Base-by-base conservation (phyloP, 2,329 filamentous ascomycete species). In the Microcyclospora pomicola region DNA sequence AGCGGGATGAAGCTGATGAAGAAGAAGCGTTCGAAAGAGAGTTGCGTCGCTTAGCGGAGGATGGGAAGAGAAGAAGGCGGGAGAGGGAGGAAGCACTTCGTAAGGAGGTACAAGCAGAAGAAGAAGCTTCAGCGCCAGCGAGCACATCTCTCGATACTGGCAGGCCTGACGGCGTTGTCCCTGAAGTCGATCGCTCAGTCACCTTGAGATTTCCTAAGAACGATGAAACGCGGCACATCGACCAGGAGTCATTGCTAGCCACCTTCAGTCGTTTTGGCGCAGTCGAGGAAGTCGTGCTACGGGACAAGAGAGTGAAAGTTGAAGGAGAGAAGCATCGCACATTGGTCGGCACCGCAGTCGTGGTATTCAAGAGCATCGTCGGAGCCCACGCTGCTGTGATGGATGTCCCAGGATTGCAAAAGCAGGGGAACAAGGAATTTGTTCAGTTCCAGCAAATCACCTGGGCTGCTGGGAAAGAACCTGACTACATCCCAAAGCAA, bases 21-120 rank as follows among this genome's bases (percentile, higher is more conserved):
- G 77, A 77, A 2, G 66, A 76, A 36, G 77, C 75, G 54, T 63
- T 73, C 32, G 64, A 74, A 43, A 71, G 71, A 33, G 61, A 71
- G 58, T 61, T 59, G 27, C 58, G 59, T 36, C 42, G 61, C 33
- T 43, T 67, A 36, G 61, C 60, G 1, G 67, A 66, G 56, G 69
- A 65, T 53, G 66, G 53, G 44, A 61, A 72, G 48, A 54, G 75
- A 44, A 64, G 72, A 49, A 60, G 68, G 40, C 71, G 75, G 50
- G 72, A 73, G 63, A 49, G 65, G 60, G 55, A 69, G 61, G 58
- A 70, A 55, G 54, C 66, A 44, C 52, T 75, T 40, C 65, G 71
- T 43, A 62, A 64, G 44, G 69, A 75, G 55, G 66, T 68, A 60
- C 48, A 64, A 59, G 48, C 66, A 59, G 54, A 66, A 53, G 48